A percentile compares a stretch with the other conserved stretches of the same genome.
phyloP scores from a whole-genome alignment of 768 basidiomycete species.

The Russula brevipes region DNA sequence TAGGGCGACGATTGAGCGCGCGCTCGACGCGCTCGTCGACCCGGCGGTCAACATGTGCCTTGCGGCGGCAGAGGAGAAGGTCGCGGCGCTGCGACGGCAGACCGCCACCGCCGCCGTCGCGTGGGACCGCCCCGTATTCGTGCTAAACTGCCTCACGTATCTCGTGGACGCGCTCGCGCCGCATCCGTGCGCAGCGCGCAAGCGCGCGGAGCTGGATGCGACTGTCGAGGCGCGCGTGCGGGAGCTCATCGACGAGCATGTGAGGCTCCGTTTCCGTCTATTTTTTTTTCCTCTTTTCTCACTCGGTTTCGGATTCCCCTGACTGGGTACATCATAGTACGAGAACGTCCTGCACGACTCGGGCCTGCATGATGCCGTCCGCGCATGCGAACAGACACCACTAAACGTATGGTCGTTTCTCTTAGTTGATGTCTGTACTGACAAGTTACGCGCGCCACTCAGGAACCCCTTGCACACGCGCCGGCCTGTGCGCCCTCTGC shows the following conservation, averaged over 20 bases:
- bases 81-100: constrained; percentile 52
- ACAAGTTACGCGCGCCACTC: not conserved
- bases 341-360: constrained; percentile 49
- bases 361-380: constrained; percentile 45
- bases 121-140: constrained; percentile 83
- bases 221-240: constrained; percentile 59
- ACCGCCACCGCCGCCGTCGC: constrained; percentile 18
- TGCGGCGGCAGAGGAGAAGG: constrained; percentile 60
- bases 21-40: constrained; percentile 80
- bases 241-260: constrained; percentile 76
- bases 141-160: constrained; percentile 82
- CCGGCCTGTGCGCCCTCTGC: constrained; percentile 59
- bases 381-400: constrained; percentile 39
- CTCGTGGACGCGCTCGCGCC: constrained; percentile 67
- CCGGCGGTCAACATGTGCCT: constrained; percentile 76
- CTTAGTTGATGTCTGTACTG: too few species aligned
- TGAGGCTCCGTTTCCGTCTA: constrained; percentile 36
- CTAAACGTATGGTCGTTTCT: constrained; percentile 35
- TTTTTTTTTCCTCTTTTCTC: constrained; percentile 1
- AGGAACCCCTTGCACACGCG: constrained; percentile 74
- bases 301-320: not conserved
- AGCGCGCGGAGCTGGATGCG: constrained; percentile 52
- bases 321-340: constrained; percentile 34
- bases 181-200: constrained; percentile 61
- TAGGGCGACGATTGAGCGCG: constrained; percentile 52